Evolutionary conservation across 495 filamentous ascomycete genomes (phyloP).

Genomic region (Xylaria grammica): DNA sequence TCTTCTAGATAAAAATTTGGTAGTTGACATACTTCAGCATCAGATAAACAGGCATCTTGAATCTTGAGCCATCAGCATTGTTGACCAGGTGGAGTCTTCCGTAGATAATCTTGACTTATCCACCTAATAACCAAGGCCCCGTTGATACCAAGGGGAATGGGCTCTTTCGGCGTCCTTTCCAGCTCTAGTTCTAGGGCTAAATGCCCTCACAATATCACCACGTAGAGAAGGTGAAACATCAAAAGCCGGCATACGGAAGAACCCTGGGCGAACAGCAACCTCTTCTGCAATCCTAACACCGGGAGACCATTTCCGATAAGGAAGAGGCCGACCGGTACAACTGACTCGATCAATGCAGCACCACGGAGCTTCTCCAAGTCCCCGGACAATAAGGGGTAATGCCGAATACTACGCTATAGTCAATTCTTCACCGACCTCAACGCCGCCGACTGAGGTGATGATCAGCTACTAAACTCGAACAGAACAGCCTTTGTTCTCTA

Average conservation of each 20-base stretch:
- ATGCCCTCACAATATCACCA: background rate
- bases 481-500: background rate
- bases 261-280: background rate
- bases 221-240: slow-evolving; percentile 3
- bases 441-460: background rate
- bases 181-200: background rate
- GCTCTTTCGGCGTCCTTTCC: background rate
- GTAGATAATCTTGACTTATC: background rate
- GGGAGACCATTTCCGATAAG: background rate
- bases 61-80: background rate
- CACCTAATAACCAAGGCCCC: background rate
- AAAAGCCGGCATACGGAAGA: slow-evolving; percentile 6
- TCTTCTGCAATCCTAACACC: background rate
- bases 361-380: slow-evolving; percentile 15
- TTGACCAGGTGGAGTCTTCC: background rate
- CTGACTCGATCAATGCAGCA: background rate
- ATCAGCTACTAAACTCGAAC: background rate
- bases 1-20: background rate
- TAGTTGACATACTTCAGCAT: background rate
- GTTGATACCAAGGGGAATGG: background rate
- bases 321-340: background rate
- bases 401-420: slow-evolving; percentile 3
- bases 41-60: background rate
- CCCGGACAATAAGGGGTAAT: slow-evolving; percentile 23
- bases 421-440: background rate